Conservation (phyloP, 306 rosid genomes). For the Lathyrus tuberosus region DNA sequence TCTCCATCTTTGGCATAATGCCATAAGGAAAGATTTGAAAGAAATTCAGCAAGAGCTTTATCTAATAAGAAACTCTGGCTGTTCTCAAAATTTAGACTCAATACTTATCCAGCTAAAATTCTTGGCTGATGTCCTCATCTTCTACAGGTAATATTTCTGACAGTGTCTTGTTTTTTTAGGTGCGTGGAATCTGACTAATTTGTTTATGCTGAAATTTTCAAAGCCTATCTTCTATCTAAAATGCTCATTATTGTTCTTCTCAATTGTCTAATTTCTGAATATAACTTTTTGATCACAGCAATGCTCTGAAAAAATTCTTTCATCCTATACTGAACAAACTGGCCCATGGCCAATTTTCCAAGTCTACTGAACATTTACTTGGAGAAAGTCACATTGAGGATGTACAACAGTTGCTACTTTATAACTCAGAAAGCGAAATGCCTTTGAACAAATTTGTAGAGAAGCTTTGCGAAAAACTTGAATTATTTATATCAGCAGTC, state of each 20-base stretch:
- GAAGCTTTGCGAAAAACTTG: constrained; percentile 68
- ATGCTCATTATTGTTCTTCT: constrained; percentile 10
- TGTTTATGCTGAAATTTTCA: constrained; percentile 26
- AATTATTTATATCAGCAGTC: constrained; percentile 59
- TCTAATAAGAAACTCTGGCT: constrained; percentile 51
- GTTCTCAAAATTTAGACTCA: constrained; percentile 61
- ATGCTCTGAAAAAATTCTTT: constrained; percentile 72
- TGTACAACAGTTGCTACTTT: constrained; percentile 60
- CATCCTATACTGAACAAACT: constrained; percentile 57
- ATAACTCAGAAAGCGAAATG: constrained; percentile 47
- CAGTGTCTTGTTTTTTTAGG: background rate
- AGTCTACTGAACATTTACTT: constrained; percentile 51
- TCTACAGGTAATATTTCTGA: constrained; percentile 63
- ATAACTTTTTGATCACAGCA: constrained; percentile 55
- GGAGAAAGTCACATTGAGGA: constrained; percentile 59
- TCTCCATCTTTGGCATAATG: constrained; percentile 80
- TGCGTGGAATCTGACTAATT: constrained; percentile 18
- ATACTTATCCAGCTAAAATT: constrained; percentile 68
- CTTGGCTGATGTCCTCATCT: constrained; percentile 69
- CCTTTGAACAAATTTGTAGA: constrained; percentile 56
- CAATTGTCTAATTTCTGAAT: constrained; percentile 34
- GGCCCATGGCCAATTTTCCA: constrained; percentile 41
- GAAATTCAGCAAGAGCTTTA: constrained; percentile 60
- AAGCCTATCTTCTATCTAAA: constrained; percentile 32
- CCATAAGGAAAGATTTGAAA: constrained; percentile 67